Evolutionary conservation across 31 red algal species (phyloP).

Genomic region (Endocladia muricata): DNA sequence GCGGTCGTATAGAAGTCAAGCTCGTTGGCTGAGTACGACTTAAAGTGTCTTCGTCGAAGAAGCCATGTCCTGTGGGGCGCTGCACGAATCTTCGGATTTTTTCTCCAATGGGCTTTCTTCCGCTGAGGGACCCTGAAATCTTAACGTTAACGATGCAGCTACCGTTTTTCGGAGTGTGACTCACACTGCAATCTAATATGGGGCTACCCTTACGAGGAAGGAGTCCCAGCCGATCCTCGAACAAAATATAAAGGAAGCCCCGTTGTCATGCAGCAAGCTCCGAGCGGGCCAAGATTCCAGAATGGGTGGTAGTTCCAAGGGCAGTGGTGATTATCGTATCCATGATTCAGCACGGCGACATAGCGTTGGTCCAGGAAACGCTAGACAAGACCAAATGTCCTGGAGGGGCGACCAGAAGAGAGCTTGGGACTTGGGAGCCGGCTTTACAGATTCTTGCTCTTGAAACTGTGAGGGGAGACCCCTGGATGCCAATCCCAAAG

Average conservation of each 20-base stretch:
- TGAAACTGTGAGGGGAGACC: neutral
- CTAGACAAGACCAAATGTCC: too few species aligned
- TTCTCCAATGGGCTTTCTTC: too few species aligned
- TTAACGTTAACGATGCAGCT: conserved; percentile 31
- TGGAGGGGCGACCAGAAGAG: too few species aligned
- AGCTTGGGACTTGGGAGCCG: too few species aligned
- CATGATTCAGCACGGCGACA: neutral
- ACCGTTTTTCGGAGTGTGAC: conserved; percentile 13
- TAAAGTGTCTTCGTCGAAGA: too few species aligned
- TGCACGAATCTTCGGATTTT: too few species aligned
- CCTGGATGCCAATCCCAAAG: neutral
- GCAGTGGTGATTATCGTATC: neutral
- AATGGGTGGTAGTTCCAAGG: neutral
- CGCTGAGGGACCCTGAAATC: too few species aligned
- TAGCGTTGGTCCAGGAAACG: neutral
- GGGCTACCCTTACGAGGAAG: neutral
- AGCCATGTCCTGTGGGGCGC: too few species aligned
- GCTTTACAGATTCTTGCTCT: conserved; percentile 5
- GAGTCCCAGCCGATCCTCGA: conserved; percentile 14
- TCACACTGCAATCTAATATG: neutral
- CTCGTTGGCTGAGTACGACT: too few species aligned
- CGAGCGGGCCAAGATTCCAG: neutral
- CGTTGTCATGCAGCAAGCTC: neutral
- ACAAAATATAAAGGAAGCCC: neutral
- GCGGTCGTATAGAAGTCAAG: too few species aligned